phyloP scores from a whole-genome alignment of 495 filamentous ascomycete genomes.

The Rhizodiscina lignyota region DNA sequence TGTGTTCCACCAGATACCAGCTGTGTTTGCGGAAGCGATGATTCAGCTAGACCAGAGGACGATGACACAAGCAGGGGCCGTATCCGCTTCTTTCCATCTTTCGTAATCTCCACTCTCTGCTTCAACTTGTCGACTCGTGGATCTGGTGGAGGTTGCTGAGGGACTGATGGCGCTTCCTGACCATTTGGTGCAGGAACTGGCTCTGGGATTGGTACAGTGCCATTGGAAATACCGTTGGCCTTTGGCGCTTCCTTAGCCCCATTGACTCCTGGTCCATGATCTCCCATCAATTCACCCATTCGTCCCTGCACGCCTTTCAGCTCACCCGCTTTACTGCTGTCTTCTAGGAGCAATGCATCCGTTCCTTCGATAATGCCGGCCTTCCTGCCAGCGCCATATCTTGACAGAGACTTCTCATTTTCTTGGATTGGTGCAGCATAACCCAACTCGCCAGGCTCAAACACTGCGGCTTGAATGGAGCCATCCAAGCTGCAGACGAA shows the following conservation, averaged over 20 bases:
- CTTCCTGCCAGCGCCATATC: slow-evolving; percentile 74
- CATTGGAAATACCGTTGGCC: slow-evolving; percentile 23
- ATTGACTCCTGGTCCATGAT: slow-evolving; percentile 22
- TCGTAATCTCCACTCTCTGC: slow-evolving; percentile 80
- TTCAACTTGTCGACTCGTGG: slow-evolving; percentile 67
- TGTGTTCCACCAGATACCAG: slow-evolving; percentile 50
- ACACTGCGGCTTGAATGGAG: slow-evolving; percentile 57
- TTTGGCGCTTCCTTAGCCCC: slow-evolving; percentile 7
- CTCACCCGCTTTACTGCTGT: slow-evolving; percentile 81
- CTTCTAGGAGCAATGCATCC: slow-evolving; percentile 71
- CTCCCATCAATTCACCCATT: slow-evolving; percentile 97
- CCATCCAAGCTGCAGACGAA: slow-evolving; percentile 81
- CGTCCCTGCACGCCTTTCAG: slow-evolving; percentile 74
- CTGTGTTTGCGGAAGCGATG: slow-evolving; percentile 72
- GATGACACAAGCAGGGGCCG: slow-evolving; percentile 81
- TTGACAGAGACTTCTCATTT: slow-evolving; percentile 81
- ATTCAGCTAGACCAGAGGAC: slow-evolving; percentile 59
- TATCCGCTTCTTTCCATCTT: slow-evolving; percentile 93
- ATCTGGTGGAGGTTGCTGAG: slow-evolving; percentile 33
- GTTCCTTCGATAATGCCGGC: slow-evolving; percentile 83
- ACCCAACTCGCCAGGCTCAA: slow-evolving; percentile 57
- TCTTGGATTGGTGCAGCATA: slow-evolving; percentile 62
- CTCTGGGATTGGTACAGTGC: slow-evolving; percentile 11
- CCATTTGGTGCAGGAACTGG: slow-evolving; percentile 35
- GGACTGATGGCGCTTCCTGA: slow-evolving; percentile 8